These are phyloP conservation scores for Backusella mclennaniae DNA, from an alignment of 192 early-diverging fungal genomes.

Conservation along the genomic window DNA sequence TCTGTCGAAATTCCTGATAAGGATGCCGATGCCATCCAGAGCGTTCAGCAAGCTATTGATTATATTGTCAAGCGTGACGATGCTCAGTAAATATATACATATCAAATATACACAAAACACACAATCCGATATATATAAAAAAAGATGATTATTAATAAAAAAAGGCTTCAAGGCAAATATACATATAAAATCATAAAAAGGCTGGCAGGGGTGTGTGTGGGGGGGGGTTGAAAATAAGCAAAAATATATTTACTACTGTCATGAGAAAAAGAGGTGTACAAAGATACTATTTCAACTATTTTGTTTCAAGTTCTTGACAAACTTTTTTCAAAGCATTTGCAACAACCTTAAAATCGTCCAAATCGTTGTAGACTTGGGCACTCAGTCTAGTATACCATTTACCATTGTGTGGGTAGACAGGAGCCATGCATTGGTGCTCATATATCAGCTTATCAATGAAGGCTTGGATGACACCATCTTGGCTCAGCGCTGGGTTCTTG, in stretches of 20 bases:
- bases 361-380: constrained; percentile 59
- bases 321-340: constrained; percentile 45
- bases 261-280: neutral
- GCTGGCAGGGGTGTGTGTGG: neutral
- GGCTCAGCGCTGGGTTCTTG: constrained; percentile 17
- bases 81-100: constrained; percentile 57
- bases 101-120: neutral
- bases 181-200: neutral
- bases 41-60: constrained; percentile 83
- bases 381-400: constrained; percentile 52
- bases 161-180: neutral
- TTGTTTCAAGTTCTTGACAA: constrained; percentile 36
- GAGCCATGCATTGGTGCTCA: constrained; percentile 20
- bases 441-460: constrained; percentile 38
- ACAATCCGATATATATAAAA: neutral
- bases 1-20: constrained; percentile 96
- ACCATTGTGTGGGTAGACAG: constrained; percentile 44
- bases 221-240: neutral
- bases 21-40: constrained; percentile 95
- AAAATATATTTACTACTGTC: neutral
- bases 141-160: neutral
- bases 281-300: neutral
- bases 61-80: constrained; percentile 73
- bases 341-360: constrained; percentile 45
- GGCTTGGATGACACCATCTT: constrained; percentile 26